These are phyloP conservation scores for Colletotrichum shisoi DNA, from an alignment of 2,329 filamentous ascomycete species.

Conservation along the genomic window DNA sequence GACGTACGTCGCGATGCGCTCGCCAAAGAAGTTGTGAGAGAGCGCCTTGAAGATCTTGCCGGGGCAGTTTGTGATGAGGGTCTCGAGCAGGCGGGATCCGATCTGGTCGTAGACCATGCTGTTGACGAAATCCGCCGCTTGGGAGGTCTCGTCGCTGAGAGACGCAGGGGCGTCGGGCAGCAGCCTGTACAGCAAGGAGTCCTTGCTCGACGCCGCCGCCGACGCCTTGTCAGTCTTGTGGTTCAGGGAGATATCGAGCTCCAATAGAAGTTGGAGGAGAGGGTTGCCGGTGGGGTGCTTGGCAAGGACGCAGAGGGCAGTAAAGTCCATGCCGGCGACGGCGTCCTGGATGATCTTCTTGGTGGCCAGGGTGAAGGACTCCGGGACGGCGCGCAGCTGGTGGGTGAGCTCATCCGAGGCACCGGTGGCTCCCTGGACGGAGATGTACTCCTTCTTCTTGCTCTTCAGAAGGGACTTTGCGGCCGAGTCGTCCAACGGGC, in stretches of 20 bases:
- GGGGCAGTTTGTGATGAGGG: constrained; percentile 79
- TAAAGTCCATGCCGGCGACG: constrained; percentile 76
- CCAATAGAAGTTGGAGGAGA: constrained; percentile 86
- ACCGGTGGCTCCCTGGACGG: constrained; percentile 63
- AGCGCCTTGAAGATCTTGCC: constrained; percentile 91
- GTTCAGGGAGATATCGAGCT: constrained; percentile 81
- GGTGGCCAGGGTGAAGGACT: constrained; percentile 77
- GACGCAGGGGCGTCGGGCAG: constrained; percentile 78
- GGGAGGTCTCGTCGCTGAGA: constrained; percentile 74
- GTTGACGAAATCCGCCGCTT: constrained; percentile 79
- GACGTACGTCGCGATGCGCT: constrained; percentile 79
- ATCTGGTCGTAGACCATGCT: constrained; percentile 88
- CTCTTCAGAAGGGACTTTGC: constrained; percentile 82
- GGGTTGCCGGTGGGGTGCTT: constrained; percentile 92
- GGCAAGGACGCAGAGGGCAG: constrained; percentile 81
- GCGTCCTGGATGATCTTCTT: constrained; percentile 84
- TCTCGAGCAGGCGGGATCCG: constrained; percentile 88
- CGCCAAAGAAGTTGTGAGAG: constrained; percentile 80
- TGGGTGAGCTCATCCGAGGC: constrained; percentile 49
- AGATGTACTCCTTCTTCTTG: constrained; percentile 88
- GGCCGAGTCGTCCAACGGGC: constrained; percentile 74
- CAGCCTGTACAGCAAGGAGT: constrained; percentile 75
- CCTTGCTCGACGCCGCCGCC: constrained; percentile 47
- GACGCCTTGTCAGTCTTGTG: constrained; percentile 70
- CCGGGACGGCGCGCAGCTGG: constrained; percentile 70